phyloP scores from a whole-genome alignment of 257 asterid species.

The Avicennia marina region DNA sequence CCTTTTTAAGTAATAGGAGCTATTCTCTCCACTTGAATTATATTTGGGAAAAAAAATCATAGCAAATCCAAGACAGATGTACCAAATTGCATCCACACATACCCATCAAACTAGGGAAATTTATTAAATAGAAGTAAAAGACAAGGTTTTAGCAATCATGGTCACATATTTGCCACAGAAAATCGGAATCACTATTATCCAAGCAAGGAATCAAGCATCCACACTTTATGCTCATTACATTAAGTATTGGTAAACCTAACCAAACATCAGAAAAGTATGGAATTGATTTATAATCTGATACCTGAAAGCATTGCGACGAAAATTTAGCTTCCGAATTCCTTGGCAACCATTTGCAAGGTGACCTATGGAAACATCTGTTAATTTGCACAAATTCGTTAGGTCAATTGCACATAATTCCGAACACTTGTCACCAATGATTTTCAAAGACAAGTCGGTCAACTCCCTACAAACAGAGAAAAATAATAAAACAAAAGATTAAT shows the following conservation, averaged over 20 bases:
- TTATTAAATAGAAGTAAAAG: background rate
- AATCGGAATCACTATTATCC: background rate
- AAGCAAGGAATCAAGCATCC: background rate
- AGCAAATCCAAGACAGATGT: background rate
- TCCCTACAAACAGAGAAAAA: constrained; percentile 42
- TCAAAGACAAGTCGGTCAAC: constrained; percentile 62
- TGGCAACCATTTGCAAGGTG: constrained; percentile 86
- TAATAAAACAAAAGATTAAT: background rate
- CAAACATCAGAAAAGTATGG: background rate
- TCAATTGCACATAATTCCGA: constrained; percentile 56
- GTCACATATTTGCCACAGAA: background rate
- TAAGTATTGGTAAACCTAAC: constrained; percentile 4
- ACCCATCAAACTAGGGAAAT: background rate
- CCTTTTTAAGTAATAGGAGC: too few relatives aligned
- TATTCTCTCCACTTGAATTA: background rate
- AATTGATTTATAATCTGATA: constrained; percentile 13
- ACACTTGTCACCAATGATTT: constrained; percentile 57
- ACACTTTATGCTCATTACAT: constrained; percentile 2
- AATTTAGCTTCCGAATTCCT: constrained; percentile 50
- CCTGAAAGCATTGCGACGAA: constrained; percentile 77
- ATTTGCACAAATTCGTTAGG: constrained; percentile 51
- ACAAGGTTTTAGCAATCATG: background rate
- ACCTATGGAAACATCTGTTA: constrained; percentile 76
- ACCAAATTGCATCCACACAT: background rate
- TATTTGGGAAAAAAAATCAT: background rate